Percentiles rank a stretch among this genome's conserved stretches.
phyloP scores from a whole-genome alignment of 768 basidiomycete species.

The Leccinum pellstonianum region DNA sequence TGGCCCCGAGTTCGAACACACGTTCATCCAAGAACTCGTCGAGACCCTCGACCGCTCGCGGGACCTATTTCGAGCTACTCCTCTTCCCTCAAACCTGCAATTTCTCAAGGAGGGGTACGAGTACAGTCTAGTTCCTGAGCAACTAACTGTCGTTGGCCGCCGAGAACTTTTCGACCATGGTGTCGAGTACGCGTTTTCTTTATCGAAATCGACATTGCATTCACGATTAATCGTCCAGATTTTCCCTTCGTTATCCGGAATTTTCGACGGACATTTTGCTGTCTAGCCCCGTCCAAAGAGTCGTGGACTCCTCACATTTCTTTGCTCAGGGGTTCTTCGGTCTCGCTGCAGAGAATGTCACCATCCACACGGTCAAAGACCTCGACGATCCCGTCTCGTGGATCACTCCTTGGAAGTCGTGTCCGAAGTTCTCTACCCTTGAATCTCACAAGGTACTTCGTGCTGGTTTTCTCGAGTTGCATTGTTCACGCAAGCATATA shows the following conservation, averaged over 20 bases:
- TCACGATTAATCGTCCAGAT: constrained; percentile 8
- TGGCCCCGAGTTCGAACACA: constrained; percentile 34
- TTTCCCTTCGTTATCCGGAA: constrained; percentile 23
- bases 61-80: constrained; percentile 24
- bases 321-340: constrained; percentile 42
- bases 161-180: constrained; percentile 41
- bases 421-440: constrained; percentile 23
- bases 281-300: constrained; percentile 20
- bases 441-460: constrained; percentile 7
- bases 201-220: neutral
- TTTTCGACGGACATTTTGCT: constrained; percentile 19
- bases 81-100: constrained; percentile 33
- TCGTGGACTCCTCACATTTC: constrained; percentile 42
- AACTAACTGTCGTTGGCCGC: constrained; percentile 39
- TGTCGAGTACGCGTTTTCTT: constrained; percentile 28
- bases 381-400: constrained; percentile 37
- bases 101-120: constrained; percentile 41
- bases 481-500: neutral
- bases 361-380: constrained; percentile 34
- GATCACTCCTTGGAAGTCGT: constrained; percentile 43
- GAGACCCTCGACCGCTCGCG: constrained; percentile 29
- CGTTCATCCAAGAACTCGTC: constrained; percentile 34
- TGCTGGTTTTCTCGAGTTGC: neutral
- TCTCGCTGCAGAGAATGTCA: constrained; percentile 25
- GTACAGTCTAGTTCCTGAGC: constrained; percentile 33